phyloP scores from a whole-genome alignment of 768 basidiomycete species.

The Phlegmacium glaucopus region DNA sequence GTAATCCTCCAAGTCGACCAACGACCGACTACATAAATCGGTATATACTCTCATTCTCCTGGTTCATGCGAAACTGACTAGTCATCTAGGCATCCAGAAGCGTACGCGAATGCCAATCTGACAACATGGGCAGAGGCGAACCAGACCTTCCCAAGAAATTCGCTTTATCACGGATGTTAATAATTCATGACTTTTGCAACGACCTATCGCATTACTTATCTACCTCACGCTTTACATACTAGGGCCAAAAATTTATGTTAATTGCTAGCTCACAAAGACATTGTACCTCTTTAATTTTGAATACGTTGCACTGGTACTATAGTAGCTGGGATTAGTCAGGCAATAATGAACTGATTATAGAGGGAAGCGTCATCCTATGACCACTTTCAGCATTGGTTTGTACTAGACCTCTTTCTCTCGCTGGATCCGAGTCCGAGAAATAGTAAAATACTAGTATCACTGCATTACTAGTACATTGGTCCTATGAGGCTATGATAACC shows the following conservation, averaged over 20 bases:
- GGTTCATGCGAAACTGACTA: neutral
- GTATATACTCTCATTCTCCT: constrained; percentile 31
- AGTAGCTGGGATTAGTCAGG: no score
- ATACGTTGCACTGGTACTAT: no score
- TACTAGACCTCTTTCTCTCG: no score
- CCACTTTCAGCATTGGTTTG: no score
- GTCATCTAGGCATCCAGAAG: constrained; percentile 35
- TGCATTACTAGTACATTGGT: no score
- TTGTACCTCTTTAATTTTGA: constrained; percentile 8
- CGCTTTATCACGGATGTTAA: constrained; percentile 40
- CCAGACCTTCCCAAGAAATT: constrained; percentile 72
- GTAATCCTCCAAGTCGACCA: constrained; percentile 74
- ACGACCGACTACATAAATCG: constrained; percentile 76
- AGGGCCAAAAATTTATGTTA: constrained; percentile 8
- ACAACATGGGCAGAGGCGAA: constrained; percentile 84
- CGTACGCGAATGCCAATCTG: constrained; percentile 78
- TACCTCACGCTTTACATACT: constrained; percentile 1
- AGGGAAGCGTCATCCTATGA: no score
- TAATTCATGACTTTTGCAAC: constrained; percentile 2
- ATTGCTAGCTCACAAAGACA: constrained; percentile 7
- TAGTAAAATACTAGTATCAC: no score
- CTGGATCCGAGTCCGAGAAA: no score
- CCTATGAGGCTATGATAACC: no score
- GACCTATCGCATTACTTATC: neutral
- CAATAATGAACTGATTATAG: no score